phyloP scores from a whole-genome alignment of 257 asterid genomes.

The Dorcoceras hygrometricum region DNA sequence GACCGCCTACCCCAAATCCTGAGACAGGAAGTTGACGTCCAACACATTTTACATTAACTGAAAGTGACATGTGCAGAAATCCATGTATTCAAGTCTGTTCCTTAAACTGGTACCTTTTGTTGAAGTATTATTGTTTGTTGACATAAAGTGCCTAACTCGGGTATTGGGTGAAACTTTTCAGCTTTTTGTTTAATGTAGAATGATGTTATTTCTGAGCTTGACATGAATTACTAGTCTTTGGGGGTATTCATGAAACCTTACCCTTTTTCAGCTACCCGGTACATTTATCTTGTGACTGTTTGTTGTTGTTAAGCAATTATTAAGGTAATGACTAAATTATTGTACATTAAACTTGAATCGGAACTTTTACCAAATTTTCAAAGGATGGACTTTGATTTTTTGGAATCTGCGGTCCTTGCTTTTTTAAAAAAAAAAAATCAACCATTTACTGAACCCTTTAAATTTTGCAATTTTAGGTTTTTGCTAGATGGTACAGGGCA shows the following conservation, averaged over 20 bases:
- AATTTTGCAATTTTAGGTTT: constrained; percentile 53
- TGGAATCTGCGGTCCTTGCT: constrained; percentile 11
- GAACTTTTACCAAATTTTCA: neutral
- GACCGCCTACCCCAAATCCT: constrained; percentile 11
- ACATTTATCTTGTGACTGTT: neutral
- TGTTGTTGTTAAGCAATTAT: neutral
- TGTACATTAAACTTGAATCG: too few species aligned
- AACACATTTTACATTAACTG: constrained; percentile 14
- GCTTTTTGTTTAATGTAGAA: neutral
- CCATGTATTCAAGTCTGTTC: neutral
- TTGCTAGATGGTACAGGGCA: constrained; percentile 98
- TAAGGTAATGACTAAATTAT: neutral
- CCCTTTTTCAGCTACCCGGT: neutral
- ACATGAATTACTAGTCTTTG: too few species aligned
- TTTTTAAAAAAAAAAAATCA: neutral
- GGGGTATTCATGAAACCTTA: neutral
- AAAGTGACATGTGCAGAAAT: neutral
- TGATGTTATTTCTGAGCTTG: too few species aligned
- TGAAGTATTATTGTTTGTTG: neutral
- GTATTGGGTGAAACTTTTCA: neutral
- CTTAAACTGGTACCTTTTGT: neutral
- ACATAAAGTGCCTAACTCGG: neutral
- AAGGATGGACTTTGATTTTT: neutral
- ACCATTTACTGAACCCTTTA: constrained; percentile 16
- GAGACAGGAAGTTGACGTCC: neutral